Evolutionary conservation across 805 yeast genomes (phyloP).

Genomic region (Wickerhamiella qilinensis): DNA sequence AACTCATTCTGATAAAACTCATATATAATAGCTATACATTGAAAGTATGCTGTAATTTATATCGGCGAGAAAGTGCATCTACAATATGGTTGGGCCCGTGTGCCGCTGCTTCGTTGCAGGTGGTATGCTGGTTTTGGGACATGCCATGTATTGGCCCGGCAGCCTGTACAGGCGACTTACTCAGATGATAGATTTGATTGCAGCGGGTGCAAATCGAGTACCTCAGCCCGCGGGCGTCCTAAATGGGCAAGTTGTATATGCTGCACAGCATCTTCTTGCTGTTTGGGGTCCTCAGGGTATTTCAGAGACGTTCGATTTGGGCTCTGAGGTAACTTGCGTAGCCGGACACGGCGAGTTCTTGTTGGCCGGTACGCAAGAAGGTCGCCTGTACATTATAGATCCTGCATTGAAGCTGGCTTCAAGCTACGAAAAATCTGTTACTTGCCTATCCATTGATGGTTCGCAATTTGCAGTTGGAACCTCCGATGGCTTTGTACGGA

Average conservation of each 20-base stretch:
- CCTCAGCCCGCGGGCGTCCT: slow-evolving; percentile 5
- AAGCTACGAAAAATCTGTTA: slow-evolving; percentile 33
- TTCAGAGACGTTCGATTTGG: slow-evolving; percentile 19
- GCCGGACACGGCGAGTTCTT: slow-evolving; percentile 58
- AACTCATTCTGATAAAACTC: no score
- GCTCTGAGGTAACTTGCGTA: slow-evolving; percentile 42
- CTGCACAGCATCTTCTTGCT: slow-evolving; percentile 2
- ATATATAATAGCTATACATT: no score
- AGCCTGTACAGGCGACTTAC: no score
- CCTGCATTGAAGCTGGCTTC: slow-evolving; percentile 48
- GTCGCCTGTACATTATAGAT: slow-evolving; percentile 13
- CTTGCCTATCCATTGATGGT: slow-evolving; percentile 47
- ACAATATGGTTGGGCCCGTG: no score
- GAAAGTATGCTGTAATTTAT: no score
- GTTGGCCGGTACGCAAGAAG: slow-evolving; percentile 43
- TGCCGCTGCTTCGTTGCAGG: no score
- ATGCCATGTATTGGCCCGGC: no score
- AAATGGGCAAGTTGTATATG: slow-evolving; percentile 1
- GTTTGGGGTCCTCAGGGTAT: slow-evolving; percentile 3
- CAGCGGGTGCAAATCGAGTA: slow-evolving; percentile 8
- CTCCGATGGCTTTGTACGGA: slow-evolving; percentile 45
- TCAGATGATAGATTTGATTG: slow-evolving; percentile 2
- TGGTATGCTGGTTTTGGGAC: no score
- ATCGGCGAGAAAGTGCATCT: no score
- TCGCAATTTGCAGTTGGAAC: slow-evolving; percentile 38